Base-by-base conservation (phyloP, 257 asterid species). In the Perilla frutescens region DNA sequence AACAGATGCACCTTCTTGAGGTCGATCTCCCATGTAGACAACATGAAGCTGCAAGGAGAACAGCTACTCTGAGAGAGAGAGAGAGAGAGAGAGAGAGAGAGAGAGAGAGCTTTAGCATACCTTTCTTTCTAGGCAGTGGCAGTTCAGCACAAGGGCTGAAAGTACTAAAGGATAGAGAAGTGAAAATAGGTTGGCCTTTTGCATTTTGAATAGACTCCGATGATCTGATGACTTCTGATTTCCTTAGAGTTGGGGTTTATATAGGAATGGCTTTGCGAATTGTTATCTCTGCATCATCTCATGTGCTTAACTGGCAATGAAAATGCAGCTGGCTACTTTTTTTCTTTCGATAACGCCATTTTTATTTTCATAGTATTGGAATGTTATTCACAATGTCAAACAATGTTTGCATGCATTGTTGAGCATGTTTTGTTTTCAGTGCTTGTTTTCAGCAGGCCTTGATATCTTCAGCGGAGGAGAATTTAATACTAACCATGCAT, bases 21-120 rank as follows among this genome's bases (percentile, higher is more conserved):
- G 80, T 14, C 47, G 57, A 58, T 69, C 82, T 71, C 87, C 87
- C 87, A 83, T 77, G 79, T 83, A 83, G 51, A 83, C 87, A 34
- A 80, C 73, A 29, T 80, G 83, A 61, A 83, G 81, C 87, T 77
- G 71, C 75, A 68, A 7, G 36, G 11, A 59, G 1, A 47, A 20
- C 7, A 26, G 2, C 12, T 10, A 68, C 66, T 20, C 51, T 29
- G 4, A 15, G 10, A 51, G 39, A 39, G 53, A 26, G 20, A 15
- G 20, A 15, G 43, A 8, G 26, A 20, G 9, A 14, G 6, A 26
- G 13, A 11, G 56, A 43, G 15, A 7, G 47, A 45, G 29, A 12
- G 45, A 31, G 13, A 7, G 5, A 8, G 12, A 12, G 0, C 2
- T 12, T 6, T 11, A 11, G 7, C 41, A 10, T 71, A 78, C 88